phyloP scores from a whole-genome alignment of 2,329 filamentous ascomycete genomes.

The Alternaria consortialis region DNA sequence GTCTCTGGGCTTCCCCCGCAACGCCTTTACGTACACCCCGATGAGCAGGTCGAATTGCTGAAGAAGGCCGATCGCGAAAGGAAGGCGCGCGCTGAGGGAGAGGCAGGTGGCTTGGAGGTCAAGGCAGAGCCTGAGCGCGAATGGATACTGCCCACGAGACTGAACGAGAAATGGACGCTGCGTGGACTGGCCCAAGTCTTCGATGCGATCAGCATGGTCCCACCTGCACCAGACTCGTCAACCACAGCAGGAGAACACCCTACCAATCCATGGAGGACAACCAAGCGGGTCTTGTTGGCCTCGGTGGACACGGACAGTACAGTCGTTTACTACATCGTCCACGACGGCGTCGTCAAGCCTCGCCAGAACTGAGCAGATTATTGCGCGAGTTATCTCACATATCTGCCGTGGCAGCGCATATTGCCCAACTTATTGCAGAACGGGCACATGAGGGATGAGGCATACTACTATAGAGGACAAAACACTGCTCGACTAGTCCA shows the following conservation, averaged over 20 bases:
- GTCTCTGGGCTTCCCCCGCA: conserved; percentile 77
- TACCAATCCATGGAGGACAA: conserved; percentile 54
- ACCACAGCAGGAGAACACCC: conserved; percentile 18
- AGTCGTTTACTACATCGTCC: conserved; percentile 83
- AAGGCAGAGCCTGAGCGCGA: conserved; percentile 62
- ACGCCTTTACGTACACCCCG: conserved; percentile 79
- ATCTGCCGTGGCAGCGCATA: background rate
- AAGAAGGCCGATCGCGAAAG: conserved; percentile 62
- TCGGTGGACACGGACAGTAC: conserved; percentile 83
- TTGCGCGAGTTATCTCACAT: background rate
- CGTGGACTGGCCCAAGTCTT: conserved; percentile 73
- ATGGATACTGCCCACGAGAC: conserved; percentile 79
- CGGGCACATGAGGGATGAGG: background rate
- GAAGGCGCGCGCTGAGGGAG: conserved; percentile 50
- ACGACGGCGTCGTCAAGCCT: conserved; percentile 87
- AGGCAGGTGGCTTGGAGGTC: conserved; percentile 53
- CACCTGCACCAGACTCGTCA: conserved; percentile 47
- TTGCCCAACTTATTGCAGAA: background rate
- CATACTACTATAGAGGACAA: conserved; percentile 5
- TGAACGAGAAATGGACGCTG: conserved; percentile 77
- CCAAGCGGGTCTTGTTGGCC: conserved; percentile 76
- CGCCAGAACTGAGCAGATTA: conserved; percentile 71
- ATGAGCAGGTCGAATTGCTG: conserved; percentile 79
- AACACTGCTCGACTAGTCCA: conserved; percentile 7
- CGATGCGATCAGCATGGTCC: conserved; percentile 61